Base-by-base conservation (phyloP, 2,329 filamentous ascomycete species). In the Aspergillus caelatus region DNA sequence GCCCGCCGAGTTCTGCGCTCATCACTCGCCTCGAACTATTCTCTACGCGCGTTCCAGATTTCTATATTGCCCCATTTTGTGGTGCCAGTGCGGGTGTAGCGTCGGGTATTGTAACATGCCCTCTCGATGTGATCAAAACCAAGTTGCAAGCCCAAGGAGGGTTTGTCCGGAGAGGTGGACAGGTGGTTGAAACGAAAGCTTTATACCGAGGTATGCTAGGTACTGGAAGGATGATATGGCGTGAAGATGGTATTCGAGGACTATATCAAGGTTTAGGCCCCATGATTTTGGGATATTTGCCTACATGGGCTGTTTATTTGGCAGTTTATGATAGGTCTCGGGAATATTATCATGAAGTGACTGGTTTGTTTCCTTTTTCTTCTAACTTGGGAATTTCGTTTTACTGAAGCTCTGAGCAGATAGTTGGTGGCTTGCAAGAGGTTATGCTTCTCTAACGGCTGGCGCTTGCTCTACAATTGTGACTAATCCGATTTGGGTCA, bases 401-500 rank as follows among this genome's bases (percentile, higher is more conserved):
- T n/a, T 32, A 41, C 58, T 63, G 26, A 52, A 63, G 5, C 26
- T 56, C 26, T 69, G 55, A 58, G 66, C 72, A 92, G 91, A 89
- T 65, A 94, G 92, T 75, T 88, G 87, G 73, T 90, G 92, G 81
- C 77, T 93, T 52, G 87, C 94, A 72, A 93, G 92, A 74, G 90
- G 95, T 68, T 94, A 91, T 83, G 95, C 95, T 26, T 97, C 95
- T 11, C 88, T 99, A 65, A 86, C 93, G 62, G 95, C 94, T 28
- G 95, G 95, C 59, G 93, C 89, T 65, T 97, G 91, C 81, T 97
- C 94, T 69, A 99, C 95, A 4, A 85, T 98, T 67, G 91, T 90
- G 66, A 99, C 95, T 28, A 99, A 98, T 78, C 95, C 95, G 0
- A 99, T 99, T 65, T 99, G 95, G 95, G 95, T 99, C 43, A 97